Percentiles rank a stretch among this genome's conserved stretches.
These are phyloP conservation scores for Candida nitratophila DNA, from an alignment of 805 yeast species.

Conservation along the genomic window DNA sequence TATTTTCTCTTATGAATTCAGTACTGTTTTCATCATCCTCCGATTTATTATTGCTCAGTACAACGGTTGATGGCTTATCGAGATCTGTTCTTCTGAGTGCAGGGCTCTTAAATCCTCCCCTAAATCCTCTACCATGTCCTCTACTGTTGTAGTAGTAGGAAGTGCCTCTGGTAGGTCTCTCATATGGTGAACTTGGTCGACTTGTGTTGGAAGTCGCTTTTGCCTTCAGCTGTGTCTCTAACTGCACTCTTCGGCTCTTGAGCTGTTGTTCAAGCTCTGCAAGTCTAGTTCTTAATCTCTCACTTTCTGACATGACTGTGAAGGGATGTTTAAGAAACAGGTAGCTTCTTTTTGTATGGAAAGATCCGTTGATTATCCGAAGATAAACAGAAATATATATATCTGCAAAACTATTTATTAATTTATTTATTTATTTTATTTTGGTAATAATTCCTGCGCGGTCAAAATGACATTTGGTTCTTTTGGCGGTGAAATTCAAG, in stretches of 20 bases:
- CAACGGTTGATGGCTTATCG: not conserved
- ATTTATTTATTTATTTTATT: too few relatives aligned
- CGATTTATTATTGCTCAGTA: not conserved
- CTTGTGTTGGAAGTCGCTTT: not conserved
- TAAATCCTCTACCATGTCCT: slow-evolving; percentile 1
- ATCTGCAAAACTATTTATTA: too few relatives aligned
- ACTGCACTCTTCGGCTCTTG: slow-evolving; percentile 8
- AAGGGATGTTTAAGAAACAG: not conserved
- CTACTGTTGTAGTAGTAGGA: not conserved
- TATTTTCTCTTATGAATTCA: slow-evolving; percentile 23
- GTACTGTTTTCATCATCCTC: not conserved
- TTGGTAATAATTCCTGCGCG: too few relatives aligned
- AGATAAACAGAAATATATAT: too few relatives aligned
- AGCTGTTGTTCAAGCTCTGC: slow-evolving; percentile 13
- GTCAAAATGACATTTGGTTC: too few relatives aligned
- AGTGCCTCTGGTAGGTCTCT: slow-evolving; percentile 2
- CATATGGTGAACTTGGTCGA: not conserved
- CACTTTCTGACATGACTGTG: slow-evolving; percentile 12
- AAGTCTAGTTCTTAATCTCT: slow-evolving; percentile 11
- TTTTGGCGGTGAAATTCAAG: too few relatives aligned
- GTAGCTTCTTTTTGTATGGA: not conserved
- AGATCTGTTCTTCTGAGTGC: not conserved
- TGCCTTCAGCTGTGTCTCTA: slow-evolving; percentile 11
- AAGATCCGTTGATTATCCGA: too few relatives aligned
- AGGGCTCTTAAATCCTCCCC: slow-evolving; percentile 16